These are phyloP conservation scores for Cryptococcus wingfieldii DNA, from an alignment of 1,284 basidiomycete genomes.

Conservation along the genomic window DNA sequence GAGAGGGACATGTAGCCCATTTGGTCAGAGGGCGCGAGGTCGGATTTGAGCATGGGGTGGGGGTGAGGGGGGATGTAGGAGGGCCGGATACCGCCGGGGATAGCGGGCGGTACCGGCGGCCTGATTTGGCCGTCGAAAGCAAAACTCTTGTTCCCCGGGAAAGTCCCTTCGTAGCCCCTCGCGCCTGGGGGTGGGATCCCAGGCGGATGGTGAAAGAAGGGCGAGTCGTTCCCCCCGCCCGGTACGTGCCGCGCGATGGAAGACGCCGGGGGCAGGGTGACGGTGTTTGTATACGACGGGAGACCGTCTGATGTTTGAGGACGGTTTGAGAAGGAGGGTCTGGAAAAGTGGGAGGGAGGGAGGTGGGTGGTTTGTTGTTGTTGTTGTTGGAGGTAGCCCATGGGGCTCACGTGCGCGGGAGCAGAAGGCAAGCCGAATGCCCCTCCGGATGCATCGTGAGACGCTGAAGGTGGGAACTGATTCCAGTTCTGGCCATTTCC, in stretches of 20 bases:
- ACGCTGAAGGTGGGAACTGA: not conserved
- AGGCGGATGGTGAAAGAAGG: conserved; percentile 1
- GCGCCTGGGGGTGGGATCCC: too few species aligned
- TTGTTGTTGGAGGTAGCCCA: conserved; percentile 10
- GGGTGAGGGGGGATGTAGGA: not conserved
- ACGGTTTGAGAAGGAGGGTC: conserved; percentile 12
- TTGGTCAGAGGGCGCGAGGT: not conserved
- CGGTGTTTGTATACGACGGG: conserved; percentile 25
- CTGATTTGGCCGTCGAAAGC: not conserved
- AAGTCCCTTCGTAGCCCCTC: not conserved
- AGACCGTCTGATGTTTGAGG: conserved; percentile 43
- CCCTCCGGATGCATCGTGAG: not conserved
- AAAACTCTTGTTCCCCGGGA: not conserved
- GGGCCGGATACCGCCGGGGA: not conserved
- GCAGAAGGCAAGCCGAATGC: conserved; percentile 12
- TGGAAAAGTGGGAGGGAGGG: not conserved
- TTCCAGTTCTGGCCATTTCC: conserved; percentile 2
- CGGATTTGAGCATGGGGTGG: not conserved
- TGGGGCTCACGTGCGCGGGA: conserved; percentile 15
- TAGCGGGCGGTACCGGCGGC: not conserved
- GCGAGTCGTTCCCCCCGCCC: conserved; percentile 1
- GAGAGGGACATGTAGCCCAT: not conserved
- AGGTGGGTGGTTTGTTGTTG: conserved; percentile 9
- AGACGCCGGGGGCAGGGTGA: conserved; percentile 31
- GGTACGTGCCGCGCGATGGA: conserved; percentile 29